phyloP scores from a whole-genome alignment of 805 yeast species.

The Brettanomyces sp. region DNA sequence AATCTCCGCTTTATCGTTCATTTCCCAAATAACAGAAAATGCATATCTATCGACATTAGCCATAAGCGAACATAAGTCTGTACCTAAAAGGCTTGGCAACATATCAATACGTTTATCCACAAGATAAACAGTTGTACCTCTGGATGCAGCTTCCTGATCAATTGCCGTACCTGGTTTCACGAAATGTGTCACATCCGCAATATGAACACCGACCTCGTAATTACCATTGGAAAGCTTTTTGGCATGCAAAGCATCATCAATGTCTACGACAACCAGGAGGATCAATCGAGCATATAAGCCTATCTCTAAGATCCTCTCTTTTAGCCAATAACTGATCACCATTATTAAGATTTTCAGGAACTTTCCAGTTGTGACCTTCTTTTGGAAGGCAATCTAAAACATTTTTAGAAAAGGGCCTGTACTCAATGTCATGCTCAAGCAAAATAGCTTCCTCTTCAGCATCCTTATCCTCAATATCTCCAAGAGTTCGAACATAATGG shows the following conservation, averaged over 20 bases:
- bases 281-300: conserved; percentile 88
- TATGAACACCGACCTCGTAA: conserved; percentile 96
- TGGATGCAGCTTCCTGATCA: conserved; percentile 91
- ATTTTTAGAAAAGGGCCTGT: conserved; percentile 86
- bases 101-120: conserved; percentile 98
- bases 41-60: conserved; percentile 96
- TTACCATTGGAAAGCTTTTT: conserved; percentile 78
- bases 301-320: conserved; percentile 80
- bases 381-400: conserved; percentile 87
- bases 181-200: conserved; percentile 97
- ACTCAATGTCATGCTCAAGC: conserved; percentile 93
- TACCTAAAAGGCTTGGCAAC: conserved; percentile 92
- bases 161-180: conserved; percentile 88
- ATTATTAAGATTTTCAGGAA: conserved; percentile 54
- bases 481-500: conserved; percentile 83
- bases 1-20: conserved; percentile 79
- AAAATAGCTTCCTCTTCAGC: conserved; percentile 95
- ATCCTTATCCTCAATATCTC: conserved; percentile 81
- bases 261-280: conserved; percentile 98
- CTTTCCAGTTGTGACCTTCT: conserved; percentile 92
- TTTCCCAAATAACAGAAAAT: conserved; percentile 92
- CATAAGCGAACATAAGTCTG: conserved; percentile 88
- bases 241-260: conserved; percentile 97
- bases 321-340: conserved; percentile 48
- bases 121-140: conserved; percentile 94